Base-by-base conservation (phyloP, 805 yeast species). In the Candida ponderosae region DNA sequence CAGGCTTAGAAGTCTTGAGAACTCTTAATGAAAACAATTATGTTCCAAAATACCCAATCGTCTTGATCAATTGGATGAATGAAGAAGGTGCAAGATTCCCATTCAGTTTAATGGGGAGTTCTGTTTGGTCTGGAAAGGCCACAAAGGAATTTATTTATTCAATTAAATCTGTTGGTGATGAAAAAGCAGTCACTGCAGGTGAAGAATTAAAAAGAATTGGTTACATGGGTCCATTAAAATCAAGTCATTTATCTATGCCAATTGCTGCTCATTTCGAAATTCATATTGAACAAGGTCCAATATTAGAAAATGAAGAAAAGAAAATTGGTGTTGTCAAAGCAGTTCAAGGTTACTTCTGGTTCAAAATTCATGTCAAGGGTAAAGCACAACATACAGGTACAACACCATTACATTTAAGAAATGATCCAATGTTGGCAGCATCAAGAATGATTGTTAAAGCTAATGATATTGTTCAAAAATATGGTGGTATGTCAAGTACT, bases 71-170 rank as follows among this genome's bases (percentile, higher is more conserved):
- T 48, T 81, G 89, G 89, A 76, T 79, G 55, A 81, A 81, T 50
- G 89, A 81, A 52, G 89, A 81, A 60, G 89, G 89, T 39, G 87
- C 88, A 0, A 59, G 89, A 36, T 81, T 79, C 50, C 84, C 87
- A 14, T 64, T 72, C 57, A 67, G 80, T 32, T 67, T 77, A 55
- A 78, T 80, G 72, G 72, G 81, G 3, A 73, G 81, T 4, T 68
- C 78, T 13, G 84, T 79, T 2, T 81, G 83, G 83, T 74, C 84
- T 3, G 81, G 72, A 11, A 54, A 60, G 20, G 51, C 65, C 27
- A 46, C 65, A 1, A 58, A 67, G 38, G 72, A 79, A 38, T 67
- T 66, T 5, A 70, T 75, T 5, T 75, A 79, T 44, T 51, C 58
- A 4, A 57, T 77, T 47, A 56, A 68, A 44, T 77, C 81, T 5